Evolutionary conservation across 176 grass and related monocot species (phyloP), one percentile per base, ranked within the genome.

Genomic region (Phoenix roebelenii): DNA sequence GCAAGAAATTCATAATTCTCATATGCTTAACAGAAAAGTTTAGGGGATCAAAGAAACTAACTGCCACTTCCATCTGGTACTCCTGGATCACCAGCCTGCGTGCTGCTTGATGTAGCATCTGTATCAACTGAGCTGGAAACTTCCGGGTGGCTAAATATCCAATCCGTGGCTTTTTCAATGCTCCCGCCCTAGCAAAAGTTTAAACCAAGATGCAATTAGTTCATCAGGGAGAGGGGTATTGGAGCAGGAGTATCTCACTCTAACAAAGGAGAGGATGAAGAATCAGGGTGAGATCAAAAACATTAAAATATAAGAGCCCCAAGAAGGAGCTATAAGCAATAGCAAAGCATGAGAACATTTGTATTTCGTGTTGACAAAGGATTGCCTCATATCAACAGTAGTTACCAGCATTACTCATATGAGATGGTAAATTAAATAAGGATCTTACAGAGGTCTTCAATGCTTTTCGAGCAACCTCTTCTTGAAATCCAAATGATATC

Each of bases 81-180:
- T 35, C 66, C 25, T n/a, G 76, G 4, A 20, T 85, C 78, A 26
- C 79, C 79, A 60, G 52, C 69, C 50, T 69, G 76, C 52, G 26
- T 1, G 5, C 65, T 83, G 59, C 61, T 92, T 64, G 84, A 78
- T 63, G 87, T 75, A 65, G 82, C 81, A 84, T 85, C 84, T 52
- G 69, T 57, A 57, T 81, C 52, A 51, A 70, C 62, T 18, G 78
- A 83, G 10, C 60, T 75, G 2, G 81, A 83, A 25, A 73, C 87
- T 66, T 91, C 87, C 2, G 84, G 93, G 16, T 88, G 62, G 70
- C 58, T 92, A 73, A 97, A 83, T 71, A 97, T 88, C 93, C 93
- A 97, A 51, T 97, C 87, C 24, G 93, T 97, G 18, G 93, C 93
- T 70, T 77, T 85, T 76, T 97, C 93, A 3, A 97, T 97, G 72